Evolutionary conservation across 2,329 filamentous ascomycete species (phyloP).

Genomic region (Ophiostoma himal-ulmi): DNA sequence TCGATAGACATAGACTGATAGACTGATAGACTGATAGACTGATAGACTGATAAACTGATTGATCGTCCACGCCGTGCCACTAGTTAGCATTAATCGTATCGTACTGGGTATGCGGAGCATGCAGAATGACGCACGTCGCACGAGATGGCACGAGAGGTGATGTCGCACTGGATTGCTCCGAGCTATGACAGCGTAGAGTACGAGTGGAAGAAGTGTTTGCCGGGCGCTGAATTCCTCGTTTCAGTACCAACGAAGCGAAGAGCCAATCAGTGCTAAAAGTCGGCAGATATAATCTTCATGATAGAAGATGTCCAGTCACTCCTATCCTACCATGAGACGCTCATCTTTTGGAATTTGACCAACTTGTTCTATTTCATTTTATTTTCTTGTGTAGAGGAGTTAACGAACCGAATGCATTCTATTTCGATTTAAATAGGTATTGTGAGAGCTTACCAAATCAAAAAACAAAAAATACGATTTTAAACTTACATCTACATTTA

Average conservation of each 20-base stretch:
- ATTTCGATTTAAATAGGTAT: no score
- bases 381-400: no score
- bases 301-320: not conserved
- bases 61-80: no score
- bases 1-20: not conserved
- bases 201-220: not conserved
- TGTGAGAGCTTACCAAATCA: no score
- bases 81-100: not conserved
- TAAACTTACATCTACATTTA: no score
- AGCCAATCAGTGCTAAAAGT: not conserved
- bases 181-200: not conserved
- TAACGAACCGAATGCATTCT: no score
- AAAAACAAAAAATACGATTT: no score
- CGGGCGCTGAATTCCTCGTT: not conserved
- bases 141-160: not conserved
- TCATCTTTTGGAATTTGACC: not conserved
- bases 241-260: not conserved
- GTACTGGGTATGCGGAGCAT: not conserved
- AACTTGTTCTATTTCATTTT: not conserved
- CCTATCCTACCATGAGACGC: not conserved
- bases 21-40: not conserved
- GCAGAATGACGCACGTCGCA: constrained; percentile 1
- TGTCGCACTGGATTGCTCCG: constrained; percentile 4
- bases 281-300: not conserved
- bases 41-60: not conserved